Percentiles rank a stretch among this genome's conserved stretches.
Evolutionary conservation across 208 protist genomes (phyloP).

Genomic region (Trypanosoma rangeli): DNA sequence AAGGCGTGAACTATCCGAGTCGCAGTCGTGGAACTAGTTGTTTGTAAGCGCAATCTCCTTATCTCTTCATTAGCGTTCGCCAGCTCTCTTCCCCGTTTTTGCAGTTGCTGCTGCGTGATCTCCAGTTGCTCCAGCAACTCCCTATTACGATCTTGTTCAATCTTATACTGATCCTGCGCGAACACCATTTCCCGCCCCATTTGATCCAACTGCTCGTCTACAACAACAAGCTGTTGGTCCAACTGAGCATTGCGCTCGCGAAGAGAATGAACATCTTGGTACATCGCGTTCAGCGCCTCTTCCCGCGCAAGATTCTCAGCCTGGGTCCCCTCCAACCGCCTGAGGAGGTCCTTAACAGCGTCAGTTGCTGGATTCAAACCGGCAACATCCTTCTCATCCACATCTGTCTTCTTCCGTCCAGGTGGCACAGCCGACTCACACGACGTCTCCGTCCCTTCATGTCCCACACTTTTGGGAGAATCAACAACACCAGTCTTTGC

Average conservation of each 20-base stretch:
- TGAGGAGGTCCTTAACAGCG: neutral
- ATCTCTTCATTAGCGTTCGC: constrained; percentile 10
- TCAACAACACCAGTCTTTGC: neutral
- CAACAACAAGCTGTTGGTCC: constrained; percentile 14
- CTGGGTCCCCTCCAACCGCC: constrained; percentile 2
- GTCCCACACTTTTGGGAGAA: neutral
- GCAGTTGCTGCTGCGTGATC: neutral
- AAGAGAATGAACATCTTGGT: constrained; percentile 35
- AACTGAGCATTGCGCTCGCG: constrained; percentile 32
- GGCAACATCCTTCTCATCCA: neutral
- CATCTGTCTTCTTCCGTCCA: neutral
- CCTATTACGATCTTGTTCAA: neutral
- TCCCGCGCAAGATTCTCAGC: constrained; percentile 38
- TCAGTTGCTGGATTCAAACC: neutral
- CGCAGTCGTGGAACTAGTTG: neutral
- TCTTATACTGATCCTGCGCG: constrained; percentile 1
- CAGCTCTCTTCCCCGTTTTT: constrained; percentile 14
- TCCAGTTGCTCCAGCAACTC: constrained; percentile 11
- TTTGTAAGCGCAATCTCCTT: constrained; percentile 5
- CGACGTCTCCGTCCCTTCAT: neutral
- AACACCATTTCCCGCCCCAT: constrained; percentile 3
- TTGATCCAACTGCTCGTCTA: constrained; percentile 12
- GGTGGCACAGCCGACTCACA: neutral
- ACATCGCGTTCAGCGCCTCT: constrained; percentile 44
- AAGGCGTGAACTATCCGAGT: neutral